Evolutionary conservation across 1,139 yeast genomes (phyloP).

Genomic region (Debaryomyces sp.): DNA sequence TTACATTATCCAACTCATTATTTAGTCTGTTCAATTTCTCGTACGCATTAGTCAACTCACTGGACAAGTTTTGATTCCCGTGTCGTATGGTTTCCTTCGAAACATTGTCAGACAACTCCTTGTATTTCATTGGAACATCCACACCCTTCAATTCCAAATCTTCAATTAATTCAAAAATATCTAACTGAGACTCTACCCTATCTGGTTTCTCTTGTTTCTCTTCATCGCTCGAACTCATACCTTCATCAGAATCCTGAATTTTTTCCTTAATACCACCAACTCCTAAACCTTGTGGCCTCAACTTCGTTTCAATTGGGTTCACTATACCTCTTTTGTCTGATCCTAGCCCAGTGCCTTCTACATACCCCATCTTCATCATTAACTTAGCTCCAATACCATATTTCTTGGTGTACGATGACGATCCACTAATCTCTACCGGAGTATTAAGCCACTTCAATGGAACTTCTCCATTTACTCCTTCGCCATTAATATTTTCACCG

Average conservation of each 20-base stretch:
- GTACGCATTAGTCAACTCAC: conserved; percentile 13
- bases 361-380: conserved; percentile 85
- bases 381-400: conserved; percentile 90
- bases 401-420: conserved; percentile 13
- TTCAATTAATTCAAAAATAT: conserved; percentile 29
- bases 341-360: conserved; percentile 86
- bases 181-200: conserved; percentile 12
- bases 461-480: background rate
- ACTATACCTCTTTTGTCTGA: conserved; percentile 68
- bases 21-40: conserved; percentile 18
- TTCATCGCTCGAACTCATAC: conserved; percentile 19
- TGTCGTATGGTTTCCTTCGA: background rate
- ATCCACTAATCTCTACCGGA: background rate
- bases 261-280: conserved; percentile 62
- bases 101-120: conserved; percentile 25
- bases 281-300: conserved; percentile 71
- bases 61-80: conserved; percentile 10
- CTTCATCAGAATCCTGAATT: conserved; percentile 15
- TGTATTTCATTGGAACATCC: conserved; percentile 29
- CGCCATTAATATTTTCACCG: background rate
- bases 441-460: background rate
- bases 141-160: conserved; percentile 29
- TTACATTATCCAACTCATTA: conserved; percentile 19
- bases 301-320: conserved; percentile 72
- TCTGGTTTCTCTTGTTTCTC: conserved; percentile 9